Evolutionary conservation across 2,329 filamentous ascomycete genomes (phyloP), one percentile per base, ranked within the genome.

Genomic region (Akanthomyces lecanii): DNA sequence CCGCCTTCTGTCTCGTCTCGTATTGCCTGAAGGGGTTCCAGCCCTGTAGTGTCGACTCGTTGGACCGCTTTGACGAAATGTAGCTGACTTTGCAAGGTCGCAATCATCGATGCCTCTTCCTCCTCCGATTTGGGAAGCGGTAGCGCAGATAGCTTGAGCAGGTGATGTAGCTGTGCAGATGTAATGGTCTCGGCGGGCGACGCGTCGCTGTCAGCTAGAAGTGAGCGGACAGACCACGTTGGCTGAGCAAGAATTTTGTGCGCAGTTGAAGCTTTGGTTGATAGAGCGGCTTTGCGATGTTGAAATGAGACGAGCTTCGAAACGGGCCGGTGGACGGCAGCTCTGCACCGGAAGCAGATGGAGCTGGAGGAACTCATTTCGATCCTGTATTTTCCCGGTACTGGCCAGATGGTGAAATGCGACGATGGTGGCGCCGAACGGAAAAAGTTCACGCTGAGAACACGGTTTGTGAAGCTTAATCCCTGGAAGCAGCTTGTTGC

Each of bases 31-130:
- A 99, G 77, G 0, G 95, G 93, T 62, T 86, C 81, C 0, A 97
- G 80, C 4, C 83, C 86, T 0, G 81, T 76, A 0, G 91, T 93
- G 73, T 96, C 84, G 55, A 97, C 88, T 51, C 82, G 79, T 71
- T 96, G 93, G 23, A 98, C 87, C 66, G 92, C 86, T 65, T 85
- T 87, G n/a, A 98, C 92, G 71, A 99, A 99, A 70, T 90, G 89
- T 0, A 99, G 84, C 72, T 99, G 95, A 38, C 89, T 86, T 59
- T 88, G 83, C 2, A 99, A 82, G 1, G 89, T 93, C 25, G 82
- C 72, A 4, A 96, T 82, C 85, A 97, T 91, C 30, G 81, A 76
- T 0, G 78, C 70, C 73, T 96, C 89, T 69, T 92, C 88, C 58
- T 80, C 80, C 1, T 78, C 67, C 2, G 81, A 81, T 21, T 81